These are phyloP conservation scores for Cardiospermum halicacabum DNA, from an alignment of 345 rosid genomes.

Conservation along the genomic window DNA sequence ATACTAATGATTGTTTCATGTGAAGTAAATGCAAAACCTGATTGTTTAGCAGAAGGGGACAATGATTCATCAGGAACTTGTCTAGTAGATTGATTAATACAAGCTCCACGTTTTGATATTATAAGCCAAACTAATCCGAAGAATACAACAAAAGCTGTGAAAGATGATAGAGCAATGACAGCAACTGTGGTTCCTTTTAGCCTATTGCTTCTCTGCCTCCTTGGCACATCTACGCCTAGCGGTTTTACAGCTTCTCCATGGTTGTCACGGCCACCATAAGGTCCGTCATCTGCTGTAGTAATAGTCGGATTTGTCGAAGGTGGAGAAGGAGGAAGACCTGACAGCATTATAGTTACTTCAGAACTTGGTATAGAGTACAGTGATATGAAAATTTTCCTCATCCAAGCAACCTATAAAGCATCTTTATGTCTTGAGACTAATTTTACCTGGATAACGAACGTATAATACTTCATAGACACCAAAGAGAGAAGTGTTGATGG, in stretches of 20 bases:
- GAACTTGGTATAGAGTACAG: neutral
- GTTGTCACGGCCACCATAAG: slow-evolving; percentile 28
- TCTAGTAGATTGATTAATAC: slow-evolving; percentile 19
- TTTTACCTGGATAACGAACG: slow-evolving; percentile 58
- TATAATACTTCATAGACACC: slow-evolving; percentile 57
- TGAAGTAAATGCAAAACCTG: slow-evolving; percentile 31
- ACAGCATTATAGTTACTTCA: neutral
- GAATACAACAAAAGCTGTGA: slow-evolving; percentile 36
- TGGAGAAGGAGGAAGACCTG: slow-evolving; percentile 69
- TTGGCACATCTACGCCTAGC: slow-evolving; percentile 50
- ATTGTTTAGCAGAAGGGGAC: slow-evolving; percentile 27
- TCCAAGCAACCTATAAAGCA: too few species aligned
- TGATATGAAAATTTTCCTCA: neutral
- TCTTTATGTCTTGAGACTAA: slow-evolving; percentile 4
- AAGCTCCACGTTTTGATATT: slow-evolving; percentile 25
- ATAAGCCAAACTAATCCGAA: slow-evolving; percentile 35
- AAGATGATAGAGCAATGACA: slow-evolving; percentile 43
- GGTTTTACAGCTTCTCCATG: slow-evolving; percentile 43
- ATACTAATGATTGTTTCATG: neutral
- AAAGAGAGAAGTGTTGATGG: slow-evolving; percentile 39
- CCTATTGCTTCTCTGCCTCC: slow-evolving; percentile 30
- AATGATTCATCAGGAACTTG: slow-evolving; percentile 13
- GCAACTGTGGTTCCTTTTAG: slow-evolving; percentile 36
- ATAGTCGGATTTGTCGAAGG: slow-evolving; percentile 37
- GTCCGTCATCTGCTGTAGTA: slow-evolving; percentile 29